Evolutionary conservation across 1,284 basidiomycete species (phyloP).

Genomic region (Tylopilus sp.): DNA sequence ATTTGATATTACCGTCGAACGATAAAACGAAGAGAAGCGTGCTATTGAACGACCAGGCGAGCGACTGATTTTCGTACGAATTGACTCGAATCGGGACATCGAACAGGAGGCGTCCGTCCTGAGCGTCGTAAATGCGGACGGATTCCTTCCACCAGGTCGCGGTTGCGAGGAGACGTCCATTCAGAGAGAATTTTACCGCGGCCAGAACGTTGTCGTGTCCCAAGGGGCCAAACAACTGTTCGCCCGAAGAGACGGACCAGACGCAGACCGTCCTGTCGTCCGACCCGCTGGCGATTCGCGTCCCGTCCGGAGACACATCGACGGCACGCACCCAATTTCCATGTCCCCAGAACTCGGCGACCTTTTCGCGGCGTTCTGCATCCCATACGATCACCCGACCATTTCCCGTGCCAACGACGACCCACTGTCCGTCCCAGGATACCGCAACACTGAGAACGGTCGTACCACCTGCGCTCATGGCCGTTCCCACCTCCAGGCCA

Average conservation of each 20-base stretch:
- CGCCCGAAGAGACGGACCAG: constrained; percentile 5
- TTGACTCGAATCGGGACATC: constrained; percentile 8
- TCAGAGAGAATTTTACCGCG: constrained; percentile 6
- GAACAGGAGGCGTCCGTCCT: constrained; percentile 5
- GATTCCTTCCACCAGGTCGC: constrained; percentile 9
- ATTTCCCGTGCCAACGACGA: constrained; percentile 1
- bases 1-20: constrained; percentile 2
- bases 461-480: constrained; percentile 1
- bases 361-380: constrained; percentile 3
- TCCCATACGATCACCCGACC: constrained; percentile 8
- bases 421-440: constrained; percentile 4
- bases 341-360: constrained; percentile 5
- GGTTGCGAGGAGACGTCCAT: constrained; percentile 6
- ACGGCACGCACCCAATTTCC: constrained; percentile 8
- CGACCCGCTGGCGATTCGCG: constrained; percentile 5
- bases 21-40: constrained; percentile 3
- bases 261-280: constrained; percentile 9
- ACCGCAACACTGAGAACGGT: constrained; percentile 3
- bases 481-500: constrained; percentile 3
- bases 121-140: constrained; percentile 10
- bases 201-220: constrained; percentile 4
- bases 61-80: constrained; percentile 7
- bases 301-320: constrained; percentile 6
- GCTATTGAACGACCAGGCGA: constrained; percentile 1
- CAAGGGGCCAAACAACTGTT: constrained; percentile 7